Conservation (phyloP, 257 asterid species). For the Dorcoceras hygrometricum region DNA sequence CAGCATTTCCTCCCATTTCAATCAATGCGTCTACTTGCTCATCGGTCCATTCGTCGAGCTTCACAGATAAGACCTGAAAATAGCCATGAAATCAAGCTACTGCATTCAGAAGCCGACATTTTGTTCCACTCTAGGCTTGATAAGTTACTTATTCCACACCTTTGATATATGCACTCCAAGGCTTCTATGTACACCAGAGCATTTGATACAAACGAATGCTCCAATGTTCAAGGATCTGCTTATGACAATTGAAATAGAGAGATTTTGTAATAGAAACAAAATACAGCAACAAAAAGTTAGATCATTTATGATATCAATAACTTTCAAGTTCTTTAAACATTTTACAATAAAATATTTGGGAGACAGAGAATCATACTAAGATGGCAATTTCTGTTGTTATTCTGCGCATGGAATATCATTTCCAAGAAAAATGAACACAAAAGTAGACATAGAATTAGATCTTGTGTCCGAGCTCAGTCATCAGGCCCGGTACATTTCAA, state of each 20-base stretch:
- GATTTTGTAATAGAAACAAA: neutral
- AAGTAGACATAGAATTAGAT: neutral
- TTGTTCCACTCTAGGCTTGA: too few species aligned
- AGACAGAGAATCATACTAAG: neutral
- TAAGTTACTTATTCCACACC: slow-evolving; percentile 32
- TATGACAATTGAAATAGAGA: slow-evolving; percentile 22
- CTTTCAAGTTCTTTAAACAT: neutral
- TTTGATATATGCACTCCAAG: slow-evolving; percentile 90
- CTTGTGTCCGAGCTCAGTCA: too few species aligned
- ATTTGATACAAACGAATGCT: slow-evolving; percentile 83
- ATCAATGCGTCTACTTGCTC: slow-evolving; percentile 73
- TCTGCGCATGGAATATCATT: neutral
- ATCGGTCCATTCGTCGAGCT: slow-evolving; percentile 84
- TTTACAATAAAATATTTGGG: too few species aligned
- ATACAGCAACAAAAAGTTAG: neutral
- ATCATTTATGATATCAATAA: neutral
- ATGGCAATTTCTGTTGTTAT: neutral
- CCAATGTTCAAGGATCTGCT: slow-evolving; percentile 72
- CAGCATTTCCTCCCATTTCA: slow-evolving; percentile 72
- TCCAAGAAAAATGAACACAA: neutral
- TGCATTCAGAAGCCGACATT: too few species aligned
- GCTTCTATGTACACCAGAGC: slow-evolving; percentile 93
- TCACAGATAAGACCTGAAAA: slow-evolving; percentile 68
- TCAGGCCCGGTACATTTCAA: too few species aligned
- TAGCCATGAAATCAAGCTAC: neutral